A percentile compares a stretch with the other conserved stretches of the same genome.
Conservation (phyloP, 73 alveolate genomes). For the Symbiodinium pilosum region DNA sequence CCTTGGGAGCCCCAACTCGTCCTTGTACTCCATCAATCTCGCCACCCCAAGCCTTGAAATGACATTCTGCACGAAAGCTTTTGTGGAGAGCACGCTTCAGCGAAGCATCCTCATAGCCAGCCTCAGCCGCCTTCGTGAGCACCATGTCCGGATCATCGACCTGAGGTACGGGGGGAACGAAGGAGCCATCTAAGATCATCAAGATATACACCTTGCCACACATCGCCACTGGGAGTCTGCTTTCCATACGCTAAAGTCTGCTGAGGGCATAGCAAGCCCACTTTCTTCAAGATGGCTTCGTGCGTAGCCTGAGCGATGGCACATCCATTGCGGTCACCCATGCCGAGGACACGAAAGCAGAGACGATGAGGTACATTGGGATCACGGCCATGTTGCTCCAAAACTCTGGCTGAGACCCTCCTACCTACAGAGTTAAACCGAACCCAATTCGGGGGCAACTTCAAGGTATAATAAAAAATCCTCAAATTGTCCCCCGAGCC, state of each 20-base stretch:
- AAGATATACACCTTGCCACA: slow-evolving; percentile 25
- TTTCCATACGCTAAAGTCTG: not conserved
- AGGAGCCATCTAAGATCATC: not conserved
- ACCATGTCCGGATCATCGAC: not conserved
- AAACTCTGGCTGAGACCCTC: not conserved
- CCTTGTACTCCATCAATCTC: slow-evolving; percentile 15
- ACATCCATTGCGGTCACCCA: slow-evolving; percentile 26
- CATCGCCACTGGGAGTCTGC: not conserved
- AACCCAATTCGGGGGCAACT: not conserved
- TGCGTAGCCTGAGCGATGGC: slow-evolving; percentile 21
- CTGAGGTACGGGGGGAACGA: not conserved
- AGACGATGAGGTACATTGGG: not conserved
- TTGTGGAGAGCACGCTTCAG: slow-evolving; percentile 14
- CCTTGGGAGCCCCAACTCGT: slow-evolving; percentile 8
- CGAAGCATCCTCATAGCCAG: not conserved
- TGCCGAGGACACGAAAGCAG: slow-evolving; percentile 13
- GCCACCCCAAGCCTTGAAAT: slow-evolving; percentile 27
- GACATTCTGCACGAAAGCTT: not conserved
- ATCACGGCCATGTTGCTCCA: not conserved
- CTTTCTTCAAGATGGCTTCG: not conserved
- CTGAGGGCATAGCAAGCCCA: not conserved
- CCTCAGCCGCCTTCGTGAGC: not conserved
- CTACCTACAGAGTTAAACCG: slow-evolving; percentile 1
- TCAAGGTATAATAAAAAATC: not conserved
- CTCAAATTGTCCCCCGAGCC: slow-evolving; percentile 49